Conservation (phyloP, 768 basidiomycete genomes). For the Mycena belliarum region DNA sequence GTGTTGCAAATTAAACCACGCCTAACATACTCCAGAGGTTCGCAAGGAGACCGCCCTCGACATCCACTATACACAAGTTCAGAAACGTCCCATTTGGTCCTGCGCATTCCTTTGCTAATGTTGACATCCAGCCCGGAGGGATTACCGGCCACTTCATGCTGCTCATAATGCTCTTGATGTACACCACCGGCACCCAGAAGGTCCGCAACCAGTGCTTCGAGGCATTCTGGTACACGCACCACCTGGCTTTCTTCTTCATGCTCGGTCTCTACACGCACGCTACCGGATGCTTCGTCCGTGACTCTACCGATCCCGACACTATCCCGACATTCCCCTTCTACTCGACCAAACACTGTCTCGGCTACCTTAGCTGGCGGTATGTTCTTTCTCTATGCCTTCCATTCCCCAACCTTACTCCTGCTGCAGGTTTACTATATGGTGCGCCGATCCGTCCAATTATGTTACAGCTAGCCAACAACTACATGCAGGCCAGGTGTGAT, state of each 20-base stretch:
- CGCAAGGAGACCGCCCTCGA: slow-evolving; percentile 74
- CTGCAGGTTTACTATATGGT: no score
- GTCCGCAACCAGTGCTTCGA: slow-evolving; percentile 91
- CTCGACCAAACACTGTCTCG: slow-evolving; percentile 82
- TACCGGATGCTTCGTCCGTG: slow-evolving; percentile 94
- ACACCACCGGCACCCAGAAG: slow-evolving; percentile 86
- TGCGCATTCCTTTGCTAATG: no score
- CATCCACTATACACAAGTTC: slow-evolving; percentile 89
- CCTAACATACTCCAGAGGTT: slow-evolving; percentile 55
- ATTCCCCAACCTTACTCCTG: no score
- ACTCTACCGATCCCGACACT: slow-evolving; percentile 72
- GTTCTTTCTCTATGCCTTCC: no score
- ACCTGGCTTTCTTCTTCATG: slow-evolving; percentile 94
- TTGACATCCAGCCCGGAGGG: slow-evolving; percentile 71
- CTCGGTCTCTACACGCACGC: slow-evolving; percentile 88
- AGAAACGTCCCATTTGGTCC: no score
- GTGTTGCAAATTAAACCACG: no score
- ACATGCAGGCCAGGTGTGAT: slow-evolving; percentile 89
- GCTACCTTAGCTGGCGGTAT: slow-evolving; percentile 82
- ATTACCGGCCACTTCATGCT: slow-evolving; percentile 97
- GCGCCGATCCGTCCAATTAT: no score
- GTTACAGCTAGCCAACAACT: no score
- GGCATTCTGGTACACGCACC: slow-evolving; percentile 97
- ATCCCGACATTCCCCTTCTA: slow-evolving; percentile 82
- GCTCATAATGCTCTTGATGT: slow-evolving; percentile 90